These are phyloP conservation scores for Geotrichum aggregatum DNA, from an alignment of 1,139 yeast genomes.

Conservation along the genomic window DNA sequence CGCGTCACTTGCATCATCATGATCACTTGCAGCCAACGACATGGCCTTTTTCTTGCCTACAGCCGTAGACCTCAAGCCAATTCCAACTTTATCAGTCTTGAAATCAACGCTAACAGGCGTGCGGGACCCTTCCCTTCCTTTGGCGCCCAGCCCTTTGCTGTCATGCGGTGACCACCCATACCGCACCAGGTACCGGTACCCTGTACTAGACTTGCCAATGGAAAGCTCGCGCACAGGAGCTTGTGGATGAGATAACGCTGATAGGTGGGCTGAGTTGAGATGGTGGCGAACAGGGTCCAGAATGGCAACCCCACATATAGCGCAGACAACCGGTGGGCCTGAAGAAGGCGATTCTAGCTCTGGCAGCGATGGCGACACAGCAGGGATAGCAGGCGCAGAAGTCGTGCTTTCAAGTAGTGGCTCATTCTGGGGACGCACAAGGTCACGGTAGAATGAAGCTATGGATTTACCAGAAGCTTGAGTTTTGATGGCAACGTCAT, in stretches of 20 bases:
- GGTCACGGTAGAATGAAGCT: conserved; percentile 14
- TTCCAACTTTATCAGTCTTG: conserved; percentile 25
- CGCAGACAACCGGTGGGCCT: conserved; percentile 10
- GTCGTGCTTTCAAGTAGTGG: no score
- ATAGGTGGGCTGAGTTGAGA: conserved; percentile 23
- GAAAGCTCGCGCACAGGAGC: conserved; percentile 21
- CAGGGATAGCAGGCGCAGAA: neutral
- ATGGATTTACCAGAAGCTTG: neutral
- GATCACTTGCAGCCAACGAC: no score
- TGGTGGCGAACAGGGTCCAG: conserved; percentile 21
- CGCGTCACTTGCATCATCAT: no score
- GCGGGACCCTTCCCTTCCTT: conserved; percentile 29
- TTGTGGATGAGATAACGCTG: conserved; percentile 19
- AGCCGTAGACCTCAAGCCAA: conserved; percentile 22
- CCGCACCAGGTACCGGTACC: conserved; percentile 26
- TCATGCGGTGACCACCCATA: conserved; percentile 31
- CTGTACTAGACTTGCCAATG: conserved; percentile 21
- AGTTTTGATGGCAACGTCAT: neutral
- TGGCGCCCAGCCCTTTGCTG: conserved; percentile 28
- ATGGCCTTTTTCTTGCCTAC: conserved; percentile 6
- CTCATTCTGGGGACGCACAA: neutral
- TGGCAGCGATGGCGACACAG: neutral
- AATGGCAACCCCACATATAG: conserved; percentile 21
- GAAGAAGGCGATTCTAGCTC: no score
- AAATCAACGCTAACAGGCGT: conserved; percentile 24